Percentiles rank a stretch among this genome's conserved stretches.
Conservation (phyloP, 169 alveolate genomes). For the Babesia sp. region DNA sequence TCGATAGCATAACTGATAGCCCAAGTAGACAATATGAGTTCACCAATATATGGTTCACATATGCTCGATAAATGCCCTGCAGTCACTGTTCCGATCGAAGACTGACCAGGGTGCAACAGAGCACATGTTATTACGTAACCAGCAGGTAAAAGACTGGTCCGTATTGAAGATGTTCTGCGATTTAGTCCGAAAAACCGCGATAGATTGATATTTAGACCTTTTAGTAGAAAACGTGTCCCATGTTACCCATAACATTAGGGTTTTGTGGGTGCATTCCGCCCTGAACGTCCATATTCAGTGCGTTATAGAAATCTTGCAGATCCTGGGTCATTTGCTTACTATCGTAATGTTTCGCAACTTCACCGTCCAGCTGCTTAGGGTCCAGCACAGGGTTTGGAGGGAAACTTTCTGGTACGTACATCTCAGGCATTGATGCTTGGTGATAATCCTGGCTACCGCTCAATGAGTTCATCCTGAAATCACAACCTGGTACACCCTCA, state of each 20-base stretch:
- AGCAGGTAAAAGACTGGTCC: too few relatives aligned
- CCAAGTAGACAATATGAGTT: too few relatives aligned
- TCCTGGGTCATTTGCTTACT: background rate
- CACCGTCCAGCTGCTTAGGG: background rate
- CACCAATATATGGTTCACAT: too few relatives aligned
- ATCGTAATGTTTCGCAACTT: background rate
- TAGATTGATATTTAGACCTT: too few relatives aligned
- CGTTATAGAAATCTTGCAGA: background rate
- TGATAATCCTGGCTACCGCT: background rate
- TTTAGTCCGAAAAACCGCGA: too few relatives aligned
- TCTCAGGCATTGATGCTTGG: too few relatives aligned
- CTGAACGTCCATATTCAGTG: background rate
- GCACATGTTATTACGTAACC: too few relatives aligned
- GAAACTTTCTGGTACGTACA: background rate
- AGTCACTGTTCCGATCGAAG: too few relatives aligned
- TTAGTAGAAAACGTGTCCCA: slow-evolving; percentile 10
- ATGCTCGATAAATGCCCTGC: too few relatives aligned
- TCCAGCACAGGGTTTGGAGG: background rate
- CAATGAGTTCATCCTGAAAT: background rate
- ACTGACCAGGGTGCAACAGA: too few relatives aligned
- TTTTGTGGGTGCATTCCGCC: slow-evolving; percentile 4
- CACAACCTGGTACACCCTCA: background rate
- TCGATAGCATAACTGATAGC: too few relatives aligned
- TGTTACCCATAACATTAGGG: background rate
- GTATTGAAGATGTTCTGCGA: too few relatives aligned